These are phyloP conservation scores for Pichia manshurica DNA, from an alignment of 805 yeast genomes.

Conservation along the genomic window DNA sequence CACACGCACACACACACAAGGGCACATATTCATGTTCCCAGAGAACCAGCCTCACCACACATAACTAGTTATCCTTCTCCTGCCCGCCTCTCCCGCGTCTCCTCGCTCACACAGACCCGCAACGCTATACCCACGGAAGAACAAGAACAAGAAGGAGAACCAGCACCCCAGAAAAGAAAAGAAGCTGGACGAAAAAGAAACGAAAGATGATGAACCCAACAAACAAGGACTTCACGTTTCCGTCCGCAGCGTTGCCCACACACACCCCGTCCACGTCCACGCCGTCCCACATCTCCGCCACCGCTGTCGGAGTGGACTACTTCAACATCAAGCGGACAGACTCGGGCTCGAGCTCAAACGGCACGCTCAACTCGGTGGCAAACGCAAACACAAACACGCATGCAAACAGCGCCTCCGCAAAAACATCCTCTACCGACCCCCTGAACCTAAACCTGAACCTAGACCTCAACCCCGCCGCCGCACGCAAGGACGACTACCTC, in stretches of 20 bases:
- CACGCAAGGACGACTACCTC: background rate
- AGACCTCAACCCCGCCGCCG: background rate
- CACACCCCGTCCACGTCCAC: slow-evolving; percentile 1
- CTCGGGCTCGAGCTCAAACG: background rate
- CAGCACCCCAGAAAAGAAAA: too few species aligned
- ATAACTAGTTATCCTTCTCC: too few species aligned
- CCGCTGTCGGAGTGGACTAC: background rate
- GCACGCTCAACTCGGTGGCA: background rate
- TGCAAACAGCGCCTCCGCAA: background rate
- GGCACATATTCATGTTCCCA: too few species aligned
- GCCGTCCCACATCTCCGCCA: background rate
- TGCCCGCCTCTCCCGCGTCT: too few species aligned
- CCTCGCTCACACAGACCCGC: too few species aligned
- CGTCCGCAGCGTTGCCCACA: background rate
- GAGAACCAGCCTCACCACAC: too few species aligned
- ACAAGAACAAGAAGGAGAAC: too few species aligned
- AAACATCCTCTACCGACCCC: background rate
- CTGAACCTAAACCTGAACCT: background rate
- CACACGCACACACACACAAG: too few species aligned
- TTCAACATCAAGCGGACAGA: background rate
- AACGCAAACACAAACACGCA: background rate
- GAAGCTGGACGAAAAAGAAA: too few species aligned
- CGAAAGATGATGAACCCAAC: slow-evolving; percentile 1
- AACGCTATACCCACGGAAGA: too few species aligned
- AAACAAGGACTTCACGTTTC: slow-evolving; percentile 2